Conservation (phyloP, 2,329 filamentous ascomycete species). For the Chaetothyriales sp. region DNA sequence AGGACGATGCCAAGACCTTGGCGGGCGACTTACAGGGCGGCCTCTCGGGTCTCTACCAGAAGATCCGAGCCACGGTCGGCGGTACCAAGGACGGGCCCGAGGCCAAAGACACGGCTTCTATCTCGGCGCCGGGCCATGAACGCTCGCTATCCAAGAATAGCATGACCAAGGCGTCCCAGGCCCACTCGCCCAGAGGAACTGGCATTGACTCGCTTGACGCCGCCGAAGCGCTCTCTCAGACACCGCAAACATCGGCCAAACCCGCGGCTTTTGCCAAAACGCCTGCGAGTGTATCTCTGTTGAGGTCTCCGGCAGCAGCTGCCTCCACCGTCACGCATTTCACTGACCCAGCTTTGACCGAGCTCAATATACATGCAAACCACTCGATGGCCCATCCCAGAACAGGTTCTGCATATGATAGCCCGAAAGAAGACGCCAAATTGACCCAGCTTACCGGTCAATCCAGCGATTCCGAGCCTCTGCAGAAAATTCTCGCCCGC, state of each 20-base stretch:
- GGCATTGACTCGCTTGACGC: slow-evolving; percentile 8
- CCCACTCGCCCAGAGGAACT: slow-evolving; percentile 11
- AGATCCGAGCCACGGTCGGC: slow-evolving; percentile 70
- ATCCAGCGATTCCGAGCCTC: background rate
- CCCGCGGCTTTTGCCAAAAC: slow-evolving; percentile 30
- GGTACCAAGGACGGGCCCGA: slow-evolving; percentile 41
- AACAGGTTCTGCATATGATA: slow-evolving; percentile 13
- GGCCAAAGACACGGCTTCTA: slow-evolving; percentile 4
- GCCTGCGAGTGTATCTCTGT: slow-evolving; percentile 25
- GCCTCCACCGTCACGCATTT: slow-evolving; percentile 24
- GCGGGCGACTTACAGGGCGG: slow-evolving; percentile 70
- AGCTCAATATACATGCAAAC: slow-evolving; percentile 28
- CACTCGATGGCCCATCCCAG: slow-evolving; percentile 12
- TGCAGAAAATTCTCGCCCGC: background rate
- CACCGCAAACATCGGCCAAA: slow-evolving; percentile 29
- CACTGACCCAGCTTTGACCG: slow-evolving; percentile 35
- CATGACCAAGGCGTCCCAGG: slow-evolving; percentile 12
- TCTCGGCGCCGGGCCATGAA: slow-evolving; percentile 11
- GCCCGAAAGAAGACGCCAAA: background rate
- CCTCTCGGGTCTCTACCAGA: slow-evolving; percentile 75
- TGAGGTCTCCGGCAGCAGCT: slow-evolving; percentile 27
- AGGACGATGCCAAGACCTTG: slow-evolving; percentile 55
- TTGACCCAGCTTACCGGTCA: background rate
- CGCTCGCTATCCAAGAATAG: slow-evolving; percentile 8
- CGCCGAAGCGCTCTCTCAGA: slow-evolving; percentile 17